Conservation (phyloP, 2,329 filamentous ascomycete genomes). For the Diaporthe batatas region DNA sequence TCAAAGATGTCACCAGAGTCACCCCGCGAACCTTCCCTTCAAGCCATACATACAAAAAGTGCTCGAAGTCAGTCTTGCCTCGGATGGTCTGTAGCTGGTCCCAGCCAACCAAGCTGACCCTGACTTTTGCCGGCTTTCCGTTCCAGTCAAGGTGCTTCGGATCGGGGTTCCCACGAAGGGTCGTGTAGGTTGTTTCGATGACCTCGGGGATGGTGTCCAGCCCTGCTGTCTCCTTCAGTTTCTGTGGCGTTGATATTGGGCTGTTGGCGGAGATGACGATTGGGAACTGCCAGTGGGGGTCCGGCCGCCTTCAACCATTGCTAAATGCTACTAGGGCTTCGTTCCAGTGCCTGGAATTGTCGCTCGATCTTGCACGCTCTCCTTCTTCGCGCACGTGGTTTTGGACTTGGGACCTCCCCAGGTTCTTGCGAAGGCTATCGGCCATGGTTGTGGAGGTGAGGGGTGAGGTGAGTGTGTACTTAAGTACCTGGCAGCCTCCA, state of each 20-base stretch:
- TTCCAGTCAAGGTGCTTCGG: conserved; percentile 12
- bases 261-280: conserved; percentile 2
- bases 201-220: not conserved
- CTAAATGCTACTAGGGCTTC: not conserved
- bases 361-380: not conserved
- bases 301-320: not conserved
- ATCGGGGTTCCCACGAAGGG: conserved; percentile 4
- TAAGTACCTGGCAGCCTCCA: too few species aligned
- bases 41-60: conserved; percentile 9
- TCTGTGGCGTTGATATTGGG: conserved; percentile 19
- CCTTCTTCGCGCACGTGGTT: conserved; percentile 18
- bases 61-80: conserved; percentile 13
- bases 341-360: conserved; percentile 15
- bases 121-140: conserved; percentile 9
- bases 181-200: conserved; percentile 18
- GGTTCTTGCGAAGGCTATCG: conserved; percentile 6
- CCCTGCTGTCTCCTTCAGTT: conserved; percentile 13
- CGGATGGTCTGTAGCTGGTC: not conserved
- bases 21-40: conserved; percentile 3
- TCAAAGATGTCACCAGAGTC: conserved; percentile 15
- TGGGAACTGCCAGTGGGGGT: not conserved
- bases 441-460: conserved; percentile 17
- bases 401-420: conserved; percentile 21
- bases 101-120: not conserved
- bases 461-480: conserved; percentile 15